phyloP scores from a whole-genome alignment of 345 rosid species.

The Angophora floribunda region DNA sequence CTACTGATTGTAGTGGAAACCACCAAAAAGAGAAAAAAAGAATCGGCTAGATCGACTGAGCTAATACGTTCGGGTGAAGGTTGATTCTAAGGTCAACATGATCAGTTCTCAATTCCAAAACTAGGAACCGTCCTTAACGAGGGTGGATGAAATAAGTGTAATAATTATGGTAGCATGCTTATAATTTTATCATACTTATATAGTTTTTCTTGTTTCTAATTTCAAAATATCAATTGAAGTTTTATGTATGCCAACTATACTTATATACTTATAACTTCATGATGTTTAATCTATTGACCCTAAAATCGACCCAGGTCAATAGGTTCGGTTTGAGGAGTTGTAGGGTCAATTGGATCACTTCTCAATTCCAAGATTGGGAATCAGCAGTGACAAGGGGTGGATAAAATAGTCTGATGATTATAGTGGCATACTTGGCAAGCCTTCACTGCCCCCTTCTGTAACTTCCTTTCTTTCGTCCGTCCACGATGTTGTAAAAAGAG shows the following conservation, averaged over 20 bases:
- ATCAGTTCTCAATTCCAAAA: rapidly evolving
- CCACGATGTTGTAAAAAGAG: no score
- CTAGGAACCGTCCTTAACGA: background rate
- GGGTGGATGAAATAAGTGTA: background rate
- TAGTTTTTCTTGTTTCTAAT: background rate
- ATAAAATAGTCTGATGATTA: background rate
- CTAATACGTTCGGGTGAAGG: rapidly evolving
- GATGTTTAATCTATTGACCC: background rate
- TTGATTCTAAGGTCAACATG: rapidly evolving
- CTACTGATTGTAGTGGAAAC: rapidly evolving
- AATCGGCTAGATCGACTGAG: rapidly evolving
- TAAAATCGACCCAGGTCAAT: background rate
- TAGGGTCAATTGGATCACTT: background rate
- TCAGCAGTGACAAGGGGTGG: background rate
- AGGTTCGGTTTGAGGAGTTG: background rate
- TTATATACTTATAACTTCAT: background rate
- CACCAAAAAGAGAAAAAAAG: background rate
- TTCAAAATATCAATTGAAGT: background rate
- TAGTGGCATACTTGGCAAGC: background rate
- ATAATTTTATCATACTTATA: background rate
- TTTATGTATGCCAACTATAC: background rate
- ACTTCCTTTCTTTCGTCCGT: no score
- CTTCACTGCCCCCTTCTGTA: no score
- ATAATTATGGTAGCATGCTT: background rate
- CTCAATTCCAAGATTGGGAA: background rate